Percentiles rank a stretch among this genome's conserved stretches.
Evolutionary conservation across 2,329 filamentous ascomycete genomes (phyloP).

Genomic region (Phaeosphaeriaceae sp.): DNA sequence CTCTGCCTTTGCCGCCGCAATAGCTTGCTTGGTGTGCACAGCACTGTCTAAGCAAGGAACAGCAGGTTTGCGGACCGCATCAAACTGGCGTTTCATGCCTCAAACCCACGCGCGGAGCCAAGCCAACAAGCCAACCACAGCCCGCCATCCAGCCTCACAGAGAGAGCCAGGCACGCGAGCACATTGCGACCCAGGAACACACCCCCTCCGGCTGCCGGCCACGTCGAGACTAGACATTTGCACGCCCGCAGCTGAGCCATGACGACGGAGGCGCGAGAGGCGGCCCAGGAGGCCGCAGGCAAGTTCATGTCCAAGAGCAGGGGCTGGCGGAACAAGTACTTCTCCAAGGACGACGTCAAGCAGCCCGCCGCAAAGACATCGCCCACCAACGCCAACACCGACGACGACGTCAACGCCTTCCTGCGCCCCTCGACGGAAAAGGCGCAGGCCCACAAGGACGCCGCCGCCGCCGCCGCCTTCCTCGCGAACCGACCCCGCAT

Average conservation of each 20-base stretch:
- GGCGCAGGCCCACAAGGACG: constrained; percentile 40
- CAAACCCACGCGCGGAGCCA: neutral
- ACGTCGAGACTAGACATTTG: neutral
- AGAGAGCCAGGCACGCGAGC: neutral
- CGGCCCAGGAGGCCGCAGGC: constrained; percentile 30
- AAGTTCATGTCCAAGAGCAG: constrained; percentile 51
- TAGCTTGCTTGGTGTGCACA: no score
- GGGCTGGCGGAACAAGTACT: constrained; percentile 62
- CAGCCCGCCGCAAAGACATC: constrained; percentile 32
- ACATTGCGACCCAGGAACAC: constrained; percentile 2
- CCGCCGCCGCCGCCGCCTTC: constrained; percentile 39
- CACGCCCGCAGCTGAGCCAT: constrained; percentile 8
- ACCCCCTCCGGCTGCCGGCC: neutral
- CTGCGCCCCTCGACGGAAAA: constrained; percentile 62
- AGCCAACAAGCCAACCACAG: neutral
- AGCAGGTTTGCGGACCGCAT: neutral
- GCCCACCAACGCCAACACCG: constrained; percentile 15
- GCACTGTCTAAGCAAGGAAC: neutral
- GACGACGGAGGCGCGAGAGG: constrained; percentile 44
- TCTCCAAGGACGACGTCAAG: constrained; percentile 50
- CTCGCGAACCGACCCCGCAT: constrained; percentile 50
- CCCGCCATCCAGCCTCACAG: neutral
- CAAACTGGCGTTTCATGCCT: neutral
- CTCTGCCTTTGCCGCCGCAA: neutral
- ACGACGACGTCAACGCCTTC: constrained; percentile 65